Evolutionary conservation across 345 rosid genomes (phyloP), one percentile per base, ranked within the genome.

Genomic region (Adansonia digitata): DNA sequence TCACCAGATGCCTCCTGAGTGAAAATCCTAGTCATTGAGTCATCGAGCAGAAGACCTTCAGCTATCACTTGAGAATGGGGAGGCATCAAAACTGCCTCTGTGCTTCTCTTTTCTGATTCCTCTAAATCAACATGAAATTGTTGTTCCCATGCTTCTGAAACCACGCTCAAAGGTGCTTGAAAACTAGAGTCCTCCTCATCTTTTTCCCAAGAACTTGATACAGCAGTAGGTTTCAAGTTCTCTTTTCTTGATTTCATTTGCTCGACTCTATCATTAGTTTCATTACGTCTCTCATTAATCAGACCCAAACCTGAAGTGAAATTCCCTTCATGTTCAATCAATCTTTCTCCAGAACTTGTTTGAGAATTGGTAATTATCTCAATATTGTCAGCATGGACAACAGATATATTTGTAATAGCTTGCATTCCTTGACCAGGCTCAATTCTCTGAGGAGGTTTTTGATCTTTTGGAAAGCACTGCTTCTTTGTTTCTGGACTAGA

Each of bases 11-110:
- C 71, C 76, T 86, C 87, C 80, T 88, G 83, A 63, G 31, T 55
- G 57, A 81, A 71, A 46, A 66, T 57, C 59, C 75, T 81, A 81
- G 81, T 74, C 24, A 75, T 62, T 51, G 42, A 77, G 73, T 79
- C 79, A 63, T 68, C 73, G 73, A 29, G 39, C 62, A 49, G 63
- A 37, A 90, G 77, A 37, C 81, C 81, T 82, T 83, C 81, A 73
- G 74, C 79, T 22, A 86, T 82, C 64, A 78, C 66, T 63, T 89
- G 97, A 75, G 86, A 80, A 52, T 91, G 49, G 13, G 97, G 88
- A 82, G 94, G 84, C 71, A 75, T 78, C 82, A 88, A 80, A 60
- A 79, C 77, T 35, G 80, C 82, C 43, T 83, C 83, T 67, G 91
- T 85, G 74, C 72, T 87, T 72, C 78, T 75, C 72, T 77, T 82